Percentiles rank a stretch among this genome's conserved stretches.
These are phyloP conservation scores for Phytophthora sp. DNA, from an alignment of 352 stramenopile genomes.

Conservation along the genomic window DNA sequence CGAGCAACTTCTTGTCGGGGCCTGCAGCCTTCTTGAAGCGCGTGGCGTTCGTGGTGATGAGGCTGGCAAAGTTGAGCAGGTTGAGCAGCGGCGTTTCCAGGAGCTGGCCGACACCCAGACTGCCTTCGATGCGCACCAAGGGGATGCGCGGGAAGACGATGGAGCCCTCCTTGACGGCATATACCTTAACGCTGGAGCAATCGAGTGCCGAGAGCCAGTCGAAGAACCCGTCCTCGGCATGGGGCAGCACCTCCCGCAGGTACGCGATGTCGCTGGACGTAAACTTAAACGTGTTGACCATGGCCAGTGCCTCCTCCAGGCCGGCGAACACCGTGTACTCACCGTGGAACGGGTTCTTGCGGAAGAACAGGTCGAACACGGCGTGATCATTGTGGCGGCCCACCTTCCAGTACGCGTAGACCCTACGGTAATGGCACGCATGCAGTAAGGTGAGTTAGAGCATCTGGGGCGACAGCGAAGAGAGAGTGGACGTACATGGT, in stretches of 20 bases:
- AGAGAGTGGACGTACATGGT: slow-evolving; percentile 71
- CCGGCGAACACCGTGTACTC: slow-evolving; percentile 96
- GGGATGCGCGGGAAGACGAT: slow-evolving; percentile 97
- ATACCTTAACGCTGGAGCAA: slow-evolving; percentile 93
- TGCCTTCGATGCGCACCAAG: slow-evolving; percentile 93
- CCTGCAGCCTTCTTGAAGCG: slow-evolving; percentile 95
- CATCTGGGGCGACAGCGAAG: no score
- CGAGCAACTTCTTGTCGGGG: slow-evolving; percentile 83
- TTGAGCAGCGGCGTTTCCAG: slow-evolving; percentile 99
- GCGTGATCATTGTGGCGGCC: slow-evolving; percentile 92
- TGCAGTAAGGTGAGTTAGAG: no score
- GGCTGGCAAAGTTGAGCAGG: slow-evolving; percentile 97
- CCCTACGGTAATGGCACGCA: no score
- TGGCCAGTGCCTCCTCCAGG: slow-evolving; percentile 90
- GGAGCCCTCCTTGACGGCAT: slow-evolving; percentile 95
- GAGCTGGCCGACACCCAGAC: slow-evolving; percentile 95
- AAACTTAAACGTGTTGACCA: slow-evolving; percentile 96
- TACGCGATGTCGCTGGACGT: slow-evolving; percentile 94
- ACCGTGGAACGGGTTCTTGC: slow-evolving; percentile 99
- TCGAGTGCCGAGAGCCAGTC: slow-evolving; percentile 94
- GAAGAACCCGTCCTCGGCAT: slow-evolving; percentile 96
- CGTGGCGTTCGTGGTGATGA: slow-evolving; percentile 98
- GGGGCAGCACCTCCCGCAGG: slow-evolving; percentile 85
- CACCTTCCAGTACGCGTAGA: slow-evolving; percentile 99
- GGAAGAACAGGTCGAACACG: slow-evolving; percentile 98